Conservation (phyloP, 352 stramenopile genomes). For the Globisporangium acanthophoron region DNA sequence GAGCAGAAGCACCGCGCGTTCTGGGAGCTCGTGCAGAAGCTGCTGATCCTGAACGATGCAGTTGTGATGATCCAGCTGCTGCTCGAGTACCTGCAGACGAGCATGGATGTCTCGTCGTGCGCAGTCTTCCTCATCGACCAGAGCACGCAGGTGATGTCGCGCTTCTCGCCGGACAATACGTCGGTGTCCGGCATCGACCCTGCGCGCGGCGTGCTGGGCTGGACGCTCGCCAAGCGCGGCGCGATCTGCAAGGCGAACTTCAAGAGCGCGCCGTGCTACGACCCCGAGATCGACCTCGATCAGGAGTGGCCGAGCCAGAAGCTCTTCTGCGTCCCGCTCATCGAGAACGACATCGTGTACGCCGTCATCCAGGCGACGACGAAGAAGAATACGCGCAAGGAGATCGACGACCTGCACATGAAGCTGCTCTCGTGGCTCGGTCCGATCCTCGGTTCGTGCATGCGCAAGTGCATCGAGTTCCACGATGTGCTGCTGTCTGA, state of each 20-base stretch:
- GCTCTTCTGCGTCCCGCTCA: conserved; percentile 63
- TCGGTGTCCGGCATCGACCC: conserved; percentile 48
- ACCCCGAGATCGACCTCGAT: conserved; percentile 59
- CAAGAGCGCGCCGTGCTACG: conserved; percentile 35
- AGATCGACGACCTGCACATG: conserved; percentile 61
- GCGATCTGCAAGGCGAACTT: conserved; percentile 42
- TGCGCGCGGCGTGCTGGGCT: conserved; percentile 47
- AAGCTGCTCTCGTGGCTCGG: conserved; percentile 77
- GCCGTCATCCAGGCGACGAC: conserved; percentile 70
- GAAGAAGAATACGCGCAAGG: conserved; percentile 21
- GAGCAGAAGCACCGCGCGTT: conserved; percentile 73
- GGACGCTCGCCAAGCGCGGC: conserved; percentile 27
- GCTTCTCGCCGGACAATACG: conserved; percentile 41
- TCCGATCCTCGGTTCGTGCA: conserved; percentile 74
- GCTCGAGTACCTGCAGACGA: conserved; percentile 56
- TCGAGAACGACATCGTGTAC: conserved; percentile 73
- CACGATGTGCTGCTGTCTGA: conserved; percentile 80
- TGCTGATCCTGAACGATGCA: conserved; percentile 66
- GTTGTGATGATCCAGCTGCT: conserved; percentile 69
- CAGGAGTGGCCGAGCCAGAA: conserved; percentile 57
- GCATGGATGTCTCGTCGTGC: conserved; percentile 40
- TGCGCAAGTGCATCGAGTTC: conserved; percentile 85
- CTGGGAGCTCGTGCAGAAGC: conserved; percentile 67
- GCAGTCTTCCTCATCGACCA: conserved; percentile 75
- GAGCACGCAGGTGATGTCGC: conserved; percentile 72